Evolutionary conservation across 2,329 filamentous ascomycete species (phyloP).

Genomic region (Fusarium sp.): DNA sequence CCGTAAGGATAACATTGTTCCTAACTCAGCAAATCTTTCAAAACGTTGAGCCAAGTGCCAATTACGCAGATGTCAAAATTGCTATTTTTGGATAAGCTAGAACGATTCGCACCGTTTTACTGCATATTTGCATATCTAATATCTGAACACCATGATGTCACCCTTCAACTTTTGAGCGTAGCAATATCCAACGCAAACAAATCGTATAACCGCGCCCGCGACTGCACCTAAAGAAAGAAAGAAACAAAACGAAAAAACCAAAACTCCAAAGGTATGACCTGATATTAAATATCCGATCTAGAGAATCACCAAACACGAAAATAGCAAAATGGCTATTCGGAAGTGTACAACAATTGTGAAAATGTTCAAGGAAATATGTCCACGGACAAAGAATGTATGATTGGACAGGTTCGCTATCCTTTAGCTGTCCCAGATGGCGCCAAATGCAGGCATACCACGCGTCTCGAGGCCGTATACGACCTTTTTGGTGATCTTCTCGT

Average conservation of each 20-base stretch:
- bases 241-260: not conserved
- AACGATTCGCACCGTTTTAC: slow-evolving; percentile 32
- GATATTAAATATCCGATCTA: not conserved
- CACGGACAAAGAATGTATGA: slow-evolving; percentile 3
- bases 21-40: slow-evolving; percentile 13
- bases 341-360: slow-evolving; percentile 5
- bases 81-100: slow-evolving; percentile 36
- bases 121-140: slow-evolving; percentile 46
- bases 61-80: slow-evolving; percentile 42
- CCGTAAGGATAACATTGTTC: slow-evolving; percentile 39
- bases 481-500: slow-evolving; percentile 74
- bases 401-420: slow-evolving; percentile 64
- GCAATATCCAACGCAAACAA: slow-evolving; percentile 10
- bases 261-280: slow-evolving; percentile 10
- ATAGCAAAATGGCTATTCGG: not conserved
- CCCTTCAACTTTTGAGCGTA: slow-evolving; percentile 12
- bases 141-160: slow-evolving; percentile 36
- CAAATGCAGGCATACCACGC: slow-evolving; percentile 75
- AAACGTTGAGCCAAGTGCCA: slow-evolving; percentile 30
- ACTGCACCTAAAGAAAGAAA: slow-evolving; percentile 1
- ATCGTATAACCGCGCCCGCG: slow-evolving; percentile 6
- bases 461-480: slow-evolving; percentile 78
- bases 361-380: slow-evolving; percentile 14
- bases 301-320: slow-evolving; percentile 3
- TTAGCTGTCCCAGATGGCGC: slow-evolving; percentile 77